phyloP scores from a whole-genome alignment of 768 basidiomycete genomes.

The Tremella mesenterica region DNA sequence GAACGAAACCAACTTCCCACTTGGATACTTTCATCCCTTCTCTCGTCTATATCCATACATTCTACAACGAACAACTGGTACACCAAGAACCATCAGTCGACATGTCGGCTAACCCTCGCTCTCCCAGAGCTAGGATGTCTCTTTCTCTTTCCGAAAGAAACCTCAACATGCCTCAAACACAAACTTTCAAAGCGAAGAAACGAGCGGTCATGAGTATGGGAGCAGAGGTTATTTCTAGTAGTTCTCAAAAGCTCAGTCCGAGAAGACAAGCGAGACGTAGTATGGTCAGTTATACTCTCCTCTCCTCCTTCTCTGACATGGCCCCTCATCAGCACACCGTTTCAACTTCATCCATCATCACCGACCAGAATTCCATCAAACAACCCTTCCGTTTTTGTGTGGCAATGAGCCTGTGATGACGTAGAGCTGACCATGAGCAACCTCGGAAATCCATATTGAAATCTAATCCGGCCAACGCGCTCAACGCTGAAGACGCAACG shows the following conservation, averaged over 20 bases:
- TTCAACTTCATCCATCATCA: neutral
- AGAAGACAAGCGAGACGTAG: constrained; percentile 19
- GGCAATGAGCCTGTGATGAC: too few species aligned
- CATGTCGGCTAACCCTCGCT: too few species aligned
- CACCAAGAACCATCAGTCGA: too few species aligned
- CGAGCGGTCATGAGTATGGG: constrained; percentile 7
- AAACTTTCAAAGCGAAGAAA: constrained; percentile 13
- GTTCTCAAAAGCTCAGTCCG: constrained; percentile 14
- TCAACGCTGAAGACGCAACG: constrained; percentile 10
- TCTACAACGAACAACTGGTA: too few species aligned
- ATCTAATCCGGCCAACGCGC: constrained; percentile 8
- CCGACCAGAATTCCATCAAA: constrained; percentile 4
- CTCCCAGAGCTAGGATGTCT: constrained; percentile 16
- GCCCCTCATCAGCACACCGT: neutral
- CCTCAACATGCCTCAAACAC: constrained; percentile 15
- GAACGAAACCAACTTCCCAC: too few species aligned
- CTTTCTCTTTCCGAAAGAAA: constrained; percentile 19
- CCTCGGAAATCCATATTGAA: constrained; percentile 42
- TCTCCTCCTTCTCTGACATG: too few species aligned
- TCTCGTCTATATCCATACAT: too few species aligned
- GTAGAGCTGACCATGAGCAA: too few species aligned
- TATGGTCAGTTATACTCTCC: constrained; percentile 10
- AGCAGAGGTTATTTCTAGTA: constrained; percentile 5
- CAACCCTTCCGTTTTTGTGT: too few species aligned
- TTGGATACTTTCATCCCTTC: too few species aligned